A percentile compares a stretch with the other conserved stretches of the same genome.
phyloP scores from a whole-genome alignment of 768 basidiomycete species.

The Clavaria fumosa region DNA sequence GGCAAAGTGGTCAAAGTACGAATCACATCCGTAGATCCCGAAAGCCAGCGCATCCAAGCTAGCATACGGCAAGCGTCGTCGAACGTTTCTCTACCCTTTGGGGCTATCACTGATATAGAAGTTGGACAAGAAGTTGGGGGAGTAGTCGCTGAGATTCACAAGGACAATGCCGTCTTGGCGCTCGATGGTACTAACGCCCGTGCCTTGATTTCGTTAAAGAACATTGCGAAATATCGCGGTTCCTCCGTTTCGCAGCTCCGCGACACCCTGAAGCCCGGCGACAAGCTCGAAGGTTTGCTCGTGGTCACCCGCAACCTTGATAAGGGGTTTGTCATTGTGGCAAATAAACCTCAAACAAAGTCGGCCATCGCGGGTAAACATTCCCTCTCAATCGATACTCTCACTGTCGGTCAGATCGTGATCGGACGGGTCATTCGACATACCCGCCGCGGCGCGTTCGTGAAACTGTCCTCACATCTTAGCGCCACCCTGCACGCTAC shows the following conservation, averaged over 20 bases:
- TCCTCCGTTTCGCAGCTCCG: conserved; percentile 54
- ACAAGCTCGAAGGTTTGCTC: conserved; percentile 58
- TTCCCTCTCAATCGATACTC: conserved; percentile 45
- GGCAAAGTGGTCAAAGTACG: conserved; percentile 81
- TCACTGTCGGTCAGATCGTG: conserved; percentile 59
- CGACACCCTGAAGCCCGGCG: conserved; percentile 45
- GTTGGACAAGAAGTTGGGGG: conserved; percentile 65
- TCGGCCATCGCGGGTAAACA: conserved; percentile 30
- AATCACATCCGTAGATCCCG: conserved; percentile 46
- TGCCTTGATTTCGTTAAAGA: conserved; percentile 77
- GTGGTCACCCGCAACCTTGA: conserved; percentile 84
- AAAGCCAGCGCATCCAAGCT: conserved; percentile 53
- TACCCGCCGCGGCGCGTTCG: conserved; percentile 50
- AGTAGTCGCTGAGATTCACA: conserved; percentile 65
- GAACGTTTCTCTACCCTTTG: conserved; percentile 29
- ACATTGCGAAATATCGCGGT: conserved; percentile 66
- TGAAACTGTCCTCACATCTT: conserved; percentile 62
- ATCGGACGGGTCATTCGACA: conserved; percentile 70
- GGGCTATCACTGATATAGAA: conserved; percentile 59
- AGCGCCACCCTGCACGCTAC: conserved; percentile 70
- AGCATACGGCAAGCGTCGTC: conserved; percentile 72
- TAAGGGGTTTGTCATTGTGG: conserved; percentile 76
- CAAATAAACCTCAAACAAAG: conserved; percentile 49
- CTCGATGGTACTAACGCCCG: conserved; percentile 55
- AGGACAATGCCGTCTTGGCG: conserved; percentile 64